Evolutionary conservation across 2,329 filamentous ascomycete genomes (phyloP).

Genomic region (Fusarium coffeatum): DNA sequence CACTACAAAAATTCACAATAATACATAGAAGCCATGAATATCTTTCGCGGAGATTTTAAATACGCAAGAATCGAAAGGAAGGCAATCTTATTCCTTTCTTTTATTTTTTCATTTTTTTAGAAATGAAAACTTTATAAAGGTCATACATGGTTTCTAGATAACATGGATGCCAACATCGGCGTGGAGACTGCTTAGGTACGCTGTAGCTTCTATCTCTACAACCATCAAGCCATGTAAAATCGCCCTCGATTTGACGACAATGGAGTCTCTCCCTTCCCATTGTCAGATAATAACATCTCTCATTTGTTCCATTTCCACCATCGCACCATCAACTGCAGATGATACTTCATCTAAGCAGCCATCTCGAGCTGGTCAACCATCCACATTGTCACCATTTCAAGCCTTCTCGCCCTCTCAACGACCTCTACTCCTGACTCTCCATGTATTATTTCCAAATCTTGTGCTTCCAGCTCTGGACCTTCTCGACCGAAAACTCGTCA

Average conservation of each 20-base stretch:
- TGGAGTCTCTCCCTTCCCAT: constrained; percentile 50
- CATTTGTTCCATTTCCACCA: constrained; percentile 54
- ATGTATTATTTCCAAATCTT: constrained; percentile 84
- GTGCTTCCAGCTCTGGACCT: constrained; percentile 89
- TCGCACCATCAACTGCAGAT: constrained; percentile 20
- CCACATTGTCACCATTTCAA: constrained; percentile 33
- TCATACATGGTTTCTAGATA: too few relatives aligned
- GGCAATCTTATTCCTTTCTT: not conserved
- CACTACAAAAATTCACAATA: constrained; percentile 12
- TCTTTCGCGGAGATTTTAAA: not conserved
- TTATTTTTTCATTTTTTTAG: not conserved
- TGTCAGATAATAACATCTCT: constrained; percentile 62
- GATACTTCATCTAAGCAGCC: constrained; percentile 15
- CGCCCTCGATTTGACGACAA: constrained; percentile 18
- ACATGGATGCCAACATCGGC: not conserved
- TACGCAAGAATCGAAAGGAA: not conserved
- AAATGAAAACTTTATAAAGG: not conserved
- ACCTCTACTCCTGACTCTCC: constrained; percentile 78
- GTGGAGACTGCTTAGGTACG: constrained; percentile 6
- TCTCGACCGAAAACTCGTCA: constrained; percentile 81
- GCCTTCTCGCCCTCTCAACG: constrained; percentile 51
- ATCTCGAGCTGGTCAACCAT: constrained; percentile 24
- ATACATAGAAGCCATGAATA: constrained; percentile 7
- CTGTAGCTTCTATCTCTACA: not conserved
- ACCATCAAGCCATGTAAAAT: constrained; percentile 15